Conservation (phyloP, 1,139 yeast species). For the Nematodospora anomalae region DNA sequence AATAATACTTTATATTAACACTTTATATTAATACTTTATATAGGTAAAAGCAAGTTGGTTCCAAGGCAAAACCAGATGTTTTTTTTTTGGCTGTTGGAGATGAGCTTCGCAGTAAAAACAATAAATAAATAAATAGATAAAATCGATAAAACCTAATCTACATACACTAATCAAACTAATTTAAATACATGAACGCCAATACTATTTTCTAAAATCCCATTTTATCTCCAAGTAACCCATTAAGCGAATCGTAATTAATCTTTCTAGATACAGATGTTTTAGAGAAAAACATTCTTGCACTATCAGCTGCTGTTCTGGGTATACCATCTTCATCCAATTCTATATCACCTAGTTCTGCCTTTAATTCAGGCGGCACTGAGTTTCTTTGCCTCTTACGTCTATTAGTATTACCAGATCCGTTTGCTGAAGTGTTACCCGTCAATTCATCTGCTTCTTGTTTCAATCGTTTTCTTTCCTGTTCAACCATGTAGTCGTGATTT, state of each 20-base stretch:
- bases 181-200: not conserved
- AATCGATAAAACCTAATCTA: too few relatives aligned
- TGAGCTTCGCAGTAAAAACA: too few relatives aligned
- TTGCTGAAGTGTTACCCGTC: conserved; percentile 68
- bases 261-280: conserved; percentile 78
- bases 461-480: conserved; percentile 80
- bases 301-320: conserved; percentile 61
- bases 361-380: conserved; percentile 20
- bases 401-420: conserved; percentile 15
- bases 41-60: too few relatives aligned
- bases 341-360: conserved; percentile 35
- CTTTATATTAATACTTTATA: too few relatives aligned
- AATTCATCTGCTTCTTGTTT: conserved; percentile 84
- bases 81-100: too few relatives aligned
- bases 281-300: conserved; percentile 68
- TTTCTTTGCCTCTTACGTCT: conserved; percentile 28
- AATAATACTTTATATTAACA: not conserved
- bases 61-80: too few relatives aligned
- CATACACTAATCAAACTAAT: too few relatives aligned
- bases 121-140: too few relatives aligned
- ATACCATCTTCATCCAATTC: conserved; percentile 51
- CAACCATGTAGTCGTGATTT: conserved; percentile 80
- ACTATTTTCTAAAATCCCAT: conserved; percentile 7
- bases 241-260: conserved; percentile 80
- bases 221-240: conserved; percentile 40